phyloP scores from a whole-genome alignment of 495 filamentous ascomycete species.

The Aspergillus sparsus region DNA sequence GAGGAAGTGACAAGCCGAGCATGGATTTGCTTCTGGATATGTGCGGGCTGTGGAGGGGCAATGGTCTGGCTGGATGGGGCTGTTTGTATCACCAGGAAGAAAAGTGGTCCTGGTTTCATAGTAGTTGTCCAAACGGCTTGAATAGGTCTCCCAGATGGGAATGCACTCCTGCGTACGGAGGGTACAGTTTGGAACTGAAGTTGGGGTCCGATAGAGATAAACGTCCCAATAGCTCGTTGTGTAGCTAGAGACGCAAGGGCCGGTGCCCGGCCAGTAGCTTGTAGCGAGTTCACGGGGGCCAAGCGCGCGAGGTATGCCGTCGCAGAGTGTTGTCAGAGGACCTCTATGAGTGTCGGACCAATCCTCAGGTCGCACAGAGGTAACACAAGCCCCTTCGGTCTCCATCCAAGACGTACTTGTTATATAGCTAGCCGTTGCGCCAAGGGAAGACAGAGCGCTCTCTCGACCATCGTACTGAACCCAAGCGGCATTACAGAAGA shows the following conservation, averaged over 20 bases:
- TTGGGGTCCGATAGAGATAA: slow-evolving; percentile 21
- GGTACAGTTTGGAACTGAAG: slow-evolving; percentile 16
- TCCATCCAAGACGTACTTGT: slow-evolving; percentile 19
- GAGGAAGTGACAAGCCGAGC: slow-evolving; percentile 29
- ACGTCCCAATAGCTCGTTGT: slow-evolving; percentile 8
- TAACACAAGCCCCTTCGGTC: slow-evolving; percentile 26
- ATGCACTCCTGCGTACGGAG: slow-evolving; percentile 26
- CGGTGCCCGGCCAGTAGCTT: slow-evolving; percentile 25
- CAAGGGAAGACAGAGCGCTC: slow-evolving; percentile 18
- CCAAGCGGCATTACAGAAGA: slow-evolving; percentile 30
- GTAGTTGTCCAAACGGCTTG: slow-evolving; percentile 19
- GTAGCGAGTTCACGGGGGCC: slow-evolving; percentile 26
- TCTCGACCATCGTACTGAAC: slow-evolving; percentile 24
- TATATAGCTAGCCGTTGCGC: slow-evolving; percentile 23
- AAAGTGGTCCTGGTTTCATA: slow-evolving; percentile 10
- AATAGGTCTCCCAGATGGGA: slow-evolving; percentile 29
- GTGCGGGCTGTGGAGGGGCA: slow-evolving; percentile 20
- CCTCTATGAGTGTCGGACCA: slow-evolving; percentile 25
- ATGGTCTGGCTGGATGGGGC: slow-evolving; percentile 21
- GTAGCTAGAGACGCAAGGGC: slow-evolving; percentile 21
- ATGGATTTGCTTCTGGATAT: slow-evolving; percentile 26
- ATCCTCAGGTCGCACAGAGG: slow-evolving; percentile 5
- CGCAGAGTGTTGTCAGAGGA: slow-evolving; percentile 30
- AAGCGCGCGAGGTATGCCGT: slow-evolving; percentile 25
- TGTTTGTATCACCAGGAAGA: slow-evolving; percentile 26